Evolutionary conservation across 805 yeast species (phyloP).

Genomic region (Ogataea trehaloabstinens): DNA sequence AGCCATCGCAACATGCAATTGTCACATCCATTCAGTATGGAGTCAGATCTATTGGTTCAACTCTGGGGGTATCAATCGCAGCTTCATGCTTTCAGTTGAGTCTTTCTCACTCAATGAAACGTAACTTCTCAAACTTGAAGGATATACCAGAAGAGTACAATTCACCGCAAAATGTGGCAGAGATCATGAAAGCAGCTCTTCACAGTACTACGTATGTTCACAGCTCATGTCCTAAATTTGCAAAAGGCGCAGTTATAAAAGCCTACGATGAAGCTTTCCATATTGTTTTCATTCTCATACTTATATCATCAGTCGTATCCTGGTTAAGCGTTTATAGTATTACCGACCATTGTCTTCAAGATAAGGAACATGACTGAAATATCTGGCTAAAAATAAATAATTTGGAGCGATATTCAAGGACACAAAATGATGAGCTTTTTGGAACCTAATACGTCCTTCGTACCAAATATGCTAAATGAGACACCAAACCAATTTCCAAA

Average conservation of each 20-base stretch:
- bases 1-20: constrained; percentile 68
- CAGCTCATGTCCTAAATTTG: constrained; percentile 46
- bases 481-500: no score
- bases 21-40: constrained; percentile 88
- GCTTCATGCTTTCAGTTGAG: constrained; percentile 43
- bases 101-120: constrained; percentile 11
- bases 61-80: constrained; percentile 50
- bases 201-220: constrained; percentile 26
- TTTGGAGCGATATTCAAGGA: no score
- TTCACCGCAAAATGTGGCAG: constrained; percentile 8
- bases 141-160: constrained; percentile 19
- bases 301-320: constrained; percentile 22
- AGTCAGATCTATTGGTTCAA: constrained; percentile 54
- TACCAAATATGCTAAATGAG: no score
- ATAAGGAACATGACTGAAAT: no score
- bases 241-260: constrained; percentile 42
- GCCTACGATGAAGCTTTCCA: constrained; percentile 54
- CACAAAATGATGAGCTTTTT: no score
- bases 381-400: no score
- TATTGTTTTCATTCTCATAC: constrained; percentile 47
- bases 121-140: constrained; percentile 13
- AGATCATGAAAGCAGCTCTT: constrained; percentile 16
- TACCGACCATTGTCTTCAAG: no score
- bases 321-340: no score
- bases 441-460: no score